These are phyloP conservation scores for Kurtzmaniella quercitrusa DNA, from an alignment of 1,139 yeast species.

Conservation along the genomic window DNA sequence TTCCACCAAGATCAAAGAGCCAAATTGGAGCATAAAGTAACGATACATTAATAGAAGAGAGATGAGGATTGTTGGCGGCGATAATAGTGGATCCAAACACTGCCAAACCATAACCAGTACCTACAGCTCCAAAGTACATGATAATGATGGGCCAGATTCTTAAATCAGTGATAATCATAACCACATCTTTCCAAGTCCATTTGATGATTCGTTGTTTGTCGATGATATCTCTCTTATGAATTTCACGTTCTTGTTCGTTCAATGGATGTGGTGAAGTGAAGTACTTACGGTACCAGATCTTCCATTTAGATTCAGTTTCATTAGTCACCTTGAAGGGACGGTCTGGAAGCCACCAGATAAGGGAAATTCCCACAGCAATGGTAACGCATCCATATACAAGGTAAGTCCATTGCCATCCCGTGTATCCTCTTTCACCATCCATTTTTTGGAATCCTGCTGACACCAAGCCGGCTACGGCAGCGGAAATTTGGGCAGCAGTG, in stretches of 20 bases:
- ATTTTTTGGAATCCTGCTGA: constrained; percentile 85
- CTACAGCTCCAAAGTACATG: constrained; percentile 92
- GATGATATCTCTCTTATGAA: constrained; percentile 66
- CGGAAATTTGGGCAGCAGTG: constrained; percentile 86
- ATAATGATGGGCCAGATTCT: constrained; percentile 77
- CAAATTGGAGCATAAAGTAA: constrained; percentile 85
- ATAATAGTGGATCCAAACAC: constrained; percentile 86
- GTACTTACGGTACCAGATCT: constrained; percentile 17
- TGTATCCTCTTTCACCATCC: constrained; percentile 64
- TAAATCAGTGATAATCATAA: constrained; percentile 52
- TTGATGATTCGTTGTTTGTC: constrained; percentile 30
- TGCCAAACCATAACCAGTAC: constrained; percentile 81
- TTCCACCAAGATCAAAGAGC: constrained; percentile 82
- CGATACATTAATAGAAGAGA: constrained; percentile 67
- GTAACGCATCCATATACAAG: constrained; percentile 73
- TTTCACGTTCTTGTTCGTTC: constrained; percentile 43
- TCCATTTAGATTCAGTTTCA: constrained; percentile 11
- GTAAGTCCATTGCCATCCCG: constrained; percentile 91
- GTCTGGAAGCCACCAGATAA: constrained; percentile 86
- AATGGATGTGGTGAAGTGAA: constrained; percentile 50
- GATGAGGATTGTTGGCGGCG: constrained; percentile 54
- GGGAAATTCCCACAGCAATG: constrained; percentile 57
- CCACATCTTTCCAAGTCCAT: constrained; percentile 64
- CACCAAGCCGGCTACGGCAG: constrained; percentile 81
- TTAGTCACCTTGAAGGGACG: constrained; percentile 36